Evolutionary conservation across 2,329 filamentous ascomycete species (phyloP), one percentile per base, ranked within the genome.

Genomic region (Xylaria hypoxylon): DNA sequence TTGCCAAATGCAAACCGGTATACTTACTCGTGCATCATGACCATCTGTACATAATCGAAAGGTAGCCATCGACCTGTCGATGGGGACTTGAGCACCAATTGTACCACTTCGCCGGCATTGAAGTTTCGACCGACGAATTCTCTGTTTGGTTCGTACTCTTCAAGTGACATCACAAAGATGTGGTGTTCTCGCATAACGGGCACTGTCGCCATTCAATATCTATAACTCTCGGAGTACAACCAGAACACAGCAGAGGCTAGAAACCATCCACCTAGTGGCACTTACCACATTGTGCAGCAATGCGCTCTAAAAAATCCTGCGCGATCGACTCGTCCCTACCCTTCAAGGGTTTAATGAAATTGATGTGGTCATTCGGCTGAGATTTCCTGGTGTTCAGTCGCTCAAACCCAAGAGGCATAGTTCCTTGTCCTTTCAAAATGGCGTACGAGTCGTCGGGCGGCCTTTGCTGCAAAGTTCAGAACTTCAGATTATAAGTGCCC

Each of bases 61-160:
- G 92, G 91, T 24, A 97, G 82, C 93, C 93, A 97, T 65, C 82
- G 85, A 28, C 87, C 87, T 0, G 85, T 86, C 4, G 80, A 82
- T 0, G 84, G 85, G 0, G 91, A 88, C 72, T 90, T 90, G 28
- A 97, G 85, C 1, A 97, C 93, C 1, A 97, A 85, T 79, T 97
- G 93, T 57, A 97, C 88, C 40, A 95, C 90, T 77, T 96, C 93
- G 38, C 93, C 94, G 7, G 90, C 91, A 72, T 97, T 97, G 84
- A 97, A 96, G 76, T 97, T 96, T 62, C 93, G 91, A 2, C 93
- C 93, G 45, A 93, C 89, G 74, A 97, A 97, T 78, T 96, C 92
- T 47, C 82, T 82, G 73, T 97, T 97, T 1, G 91, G 89, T 62
- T 90, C 89, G 75, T 92, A 93, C 76, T 97, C 93, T 77, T 96